A percentile compares a stretch with the other conserved stretches of the same genome.
Evolutionary conservation across 768 basidiomycete genomes (phyloP).

Genomic region (Gymnopilus dilepis): DNA sequence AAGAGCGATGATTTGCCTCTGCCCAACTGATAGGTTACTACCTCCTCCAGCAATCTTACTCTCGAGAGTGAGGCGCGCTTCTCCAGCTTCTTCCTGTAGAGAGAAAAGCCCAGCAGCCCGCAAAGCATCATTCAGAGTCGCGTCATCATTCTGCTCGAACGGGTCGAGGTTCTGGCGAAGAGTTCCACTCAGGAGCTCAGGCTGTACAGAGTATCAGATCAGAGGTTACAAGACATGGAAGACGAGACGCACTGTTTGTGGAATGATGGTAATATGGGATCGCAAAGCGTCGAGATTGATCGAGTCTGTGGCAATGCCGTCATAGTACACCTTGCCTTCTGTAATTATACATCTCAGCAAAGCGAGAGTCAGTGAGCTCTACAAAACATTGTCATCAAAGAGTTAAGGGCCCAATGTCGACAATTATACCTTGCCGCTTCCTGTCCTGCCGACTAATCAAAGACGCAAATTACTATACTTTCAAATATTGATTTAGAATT

Average conservation of each 20-base stretch:
- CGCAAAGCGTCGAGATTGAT: slow-evolving; percentile 64
- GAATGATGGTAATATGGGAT: slow-evolving; percentile 65
- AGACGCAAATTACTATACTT: slow-evolving; percentile 53
- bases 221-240: background rate
- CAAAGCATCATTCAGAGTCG: slow-evolving; percentile 42
- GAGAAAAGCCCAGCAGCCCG: slow-evolving; percentile 47
- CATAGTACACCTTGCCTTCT: slow-evolving; percentile 60
- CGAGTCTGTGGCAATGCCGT: slow-evolving; percentile 52
- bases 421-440: slow-evolving; percentile 45
- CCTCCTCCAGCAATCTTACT: slow-evolving; percentile 58
- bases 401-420: background rate
- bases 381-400: background rate
- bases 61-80: slow-evolving; percentile 55
- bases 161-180: slow-evolving; percentile 72
- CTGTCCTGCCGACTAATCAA: slow-evolving; percentile 49
- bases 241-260: slow-evolving; percentile 47
- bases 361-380: slow-evolving; percentile 54
- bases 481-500: slow-evolving; percentile 49
- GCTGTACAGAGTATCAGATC: slow-evolving; percentile 26
- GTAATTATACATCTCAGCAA: slow-evolving; percentile 62
- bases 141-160: slow-evolving; percentile 62
- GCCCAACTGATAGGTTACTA: slow-evolving; percentile 76
- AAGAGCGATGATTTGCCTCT: slow-evolving; percentile 73
- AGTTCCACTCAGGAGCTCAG: slow-evolving; percentile 57
- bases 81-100: slow-evolving; percentile 45